Conservation (phyloP, 192 early-diverging fungal species). For the Helicostylum pulchrum region DNA sequence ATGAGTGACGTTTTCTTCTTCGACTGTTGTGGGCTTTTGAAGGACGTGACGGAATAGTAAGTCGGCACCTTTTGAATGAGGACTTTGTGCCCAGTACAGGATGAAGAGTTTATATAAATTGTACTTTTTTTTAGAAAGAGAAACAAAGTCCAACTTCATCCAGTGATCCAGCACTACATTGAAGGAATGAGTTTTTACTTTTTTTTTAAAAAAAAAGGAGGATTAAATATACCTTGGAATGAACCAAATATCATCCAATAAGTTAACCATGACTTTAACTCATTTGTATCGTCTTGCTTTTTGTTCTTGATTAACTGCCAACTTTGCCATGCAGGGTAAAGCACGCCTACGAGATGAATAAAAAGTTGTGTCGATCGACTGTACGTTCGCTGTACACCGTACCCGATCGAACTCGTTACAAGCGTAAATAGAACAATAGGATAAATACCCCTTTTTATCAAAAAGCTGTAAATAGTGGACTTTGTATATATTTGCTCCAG, state of each 20-base stretch:
- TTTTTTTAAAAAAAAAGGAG: not conserved
- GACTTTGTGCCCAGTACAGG: conserved; percentile 59
- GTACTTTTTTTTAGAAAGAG: conserved; percentile 43
- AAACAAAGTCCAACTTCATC: conserved; percentile 35
- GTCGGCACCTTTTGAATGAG: conserved; percentile 47
- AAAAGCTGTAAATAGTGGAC: conserved; percentile 14
- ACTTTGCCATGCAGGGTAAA: conserved; percentile 49
- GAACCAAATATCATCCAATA: conserved; percentile 60
- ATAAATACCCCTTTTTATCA: conserved; percentile 21
- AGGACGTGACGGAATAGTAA: conserved; percentile 47
- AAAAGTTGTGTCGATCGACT: conserved; percentile 37
- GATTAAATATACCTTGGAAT: conserved; percentile 39
- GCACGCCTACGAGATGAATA: conserved; percentile 45
- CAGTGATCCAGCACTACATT: conserved; percentile 49
- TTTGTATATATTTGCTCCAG: conserved; percentile 23
- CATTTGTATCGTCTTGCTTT: conserved; percentile 28
- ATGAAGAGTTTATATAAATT: conserved; percentile 49
- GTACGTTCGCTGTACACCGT: conserved; percentile 36
- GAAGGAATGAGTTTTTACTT: not conserved
- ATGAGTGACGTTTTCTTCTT: not conserved
- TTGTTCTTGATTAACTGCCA: conserved; percentile 41
- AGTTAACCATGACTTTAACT: conserved; percentile 51
- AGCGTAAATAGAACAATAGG: conserved; percentile 22
- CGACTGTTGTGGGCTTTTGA: conserved; percentile 20
- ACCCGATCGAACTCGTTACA: conserved; percentile 17